Evolutionary conservation across 2,329 filamentous ascomycete species (phyloP), one percentile per base, ranked within the genome.

Genomic region (Neonectria sp.): DNA sequence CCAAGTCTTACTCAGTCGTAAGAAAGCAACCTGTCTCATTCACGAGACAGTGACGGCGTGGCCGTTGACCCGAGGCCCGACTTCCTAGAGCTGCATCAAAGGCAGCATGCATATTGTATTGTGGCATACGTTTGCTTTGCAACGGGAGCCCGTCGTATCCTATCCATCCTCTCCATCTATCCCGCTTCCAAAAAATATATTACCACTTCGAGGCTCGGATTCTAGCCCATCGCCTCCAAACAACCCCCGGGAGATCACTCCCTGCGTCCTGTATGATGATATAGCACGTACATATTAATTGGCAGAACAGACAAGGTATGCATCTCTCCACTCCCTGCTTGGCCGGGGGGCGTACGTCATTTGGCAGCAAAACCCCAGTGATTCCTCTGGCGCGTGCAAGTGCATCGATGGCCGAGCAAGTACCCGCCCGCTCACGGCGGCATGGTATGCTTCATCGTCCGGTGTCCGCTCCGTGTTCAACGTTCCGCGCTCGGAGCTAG

Each of bases 311-410:
- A 37, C 51, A 35, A n/a, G 51, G 51, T 21, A 31, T 31, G 24
- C n/a, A 43, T 52, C 58, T 71, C 58, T 59, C 63, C 58, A 68
- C 68, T 53, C 51, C 53, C 52, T 43, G 58, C 62, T 57, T 45
- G 55, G 61, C 60, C 64, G 29, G 51, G 51, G 70, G 70, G 60
- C 66, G 68, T 76, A 76, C 74, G 74, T 76, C 74, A 76, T 75
- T 65, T 27, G 53, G 70, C 73, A 75, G 68, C 66, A 57, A 57
- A 49, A 61, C 60, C 52, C 68, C 71, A 70, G 68, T 63, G 58
- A 65, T 58, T 67, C 62, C 55, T 67, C 55, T 67, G 63, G 55
- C 70, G 68, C 67, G 63, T 61, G 57, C 51, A 29, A 63, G 31
- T 55, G 49, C 43, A 46, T 49, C 53, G 55, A 51, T 51, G 48